phyloP scores from a whole-genome alignment of 1,284 basidiomycete species.

The Papiliotrema flavescens region DNA sequence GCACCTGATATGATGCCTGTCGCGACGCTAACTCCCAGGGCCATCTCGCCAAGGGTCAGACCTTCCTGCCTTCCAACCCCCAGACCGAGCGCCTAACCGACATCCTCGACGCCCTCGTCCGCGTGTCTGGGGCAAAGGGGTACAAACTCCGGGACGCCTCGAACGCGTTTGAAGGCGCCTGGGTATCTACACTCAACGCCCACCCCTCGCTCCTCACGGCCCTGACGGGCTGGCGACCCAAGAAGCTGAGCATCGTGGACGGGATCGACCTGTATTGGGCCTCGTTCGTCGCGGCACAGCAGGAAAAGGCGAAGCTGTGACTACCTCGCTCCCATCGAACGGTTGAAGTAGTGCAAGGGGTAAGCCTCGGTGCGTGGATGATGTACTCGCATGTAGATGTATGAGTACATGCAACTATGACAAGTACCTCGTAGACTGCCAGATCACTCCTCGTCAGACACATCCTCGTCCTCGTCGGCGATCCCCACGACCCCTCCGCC shows the following conservation, averaged over 20 bases:
- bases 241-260: constrained; percentile 53
- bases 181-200: constrained; percentile 13
- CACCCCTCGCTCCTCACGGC: constrained; percentile 54
- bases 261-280: constrained; percentile 53
- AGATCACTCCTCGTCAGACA: constrained; percentile 4
- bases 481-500: constrained; percentile 67
- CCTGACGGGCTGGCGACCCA: constrained; percentile 54
- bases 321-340: neutral
- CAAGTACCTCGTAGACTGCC: too few relatives aligned
- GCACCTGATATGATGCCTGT: neutral
- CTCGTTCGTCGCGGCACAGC: constrained; percentile 11
- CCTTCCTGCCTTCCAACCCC: constrained; percentile 55
- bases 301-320: neutral
- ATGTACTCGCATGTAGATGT: too few relatives aligned
- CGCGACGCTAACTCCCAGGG: neutral
- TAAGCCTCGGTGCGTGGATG: too few relatives aligned
- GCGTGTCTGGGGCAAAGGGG: constrained; percentile 48
- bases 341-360: neutral
- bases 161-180: constrained; percentile 42
- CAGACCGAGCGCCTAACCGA: constrained; percentile 53
- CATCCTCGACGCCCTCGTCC: constrained; percentile 51
- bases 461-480: constrained; percentile 60
- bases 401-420: too few relatives aligned
- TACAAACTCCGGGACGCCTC: constrained; percentile 20
- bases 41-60: constrained; percentile 37